phyloP scores from a whole-genome alignment of 495 filamentous ascomycete species.

The Glonium stellatum region DNA sequence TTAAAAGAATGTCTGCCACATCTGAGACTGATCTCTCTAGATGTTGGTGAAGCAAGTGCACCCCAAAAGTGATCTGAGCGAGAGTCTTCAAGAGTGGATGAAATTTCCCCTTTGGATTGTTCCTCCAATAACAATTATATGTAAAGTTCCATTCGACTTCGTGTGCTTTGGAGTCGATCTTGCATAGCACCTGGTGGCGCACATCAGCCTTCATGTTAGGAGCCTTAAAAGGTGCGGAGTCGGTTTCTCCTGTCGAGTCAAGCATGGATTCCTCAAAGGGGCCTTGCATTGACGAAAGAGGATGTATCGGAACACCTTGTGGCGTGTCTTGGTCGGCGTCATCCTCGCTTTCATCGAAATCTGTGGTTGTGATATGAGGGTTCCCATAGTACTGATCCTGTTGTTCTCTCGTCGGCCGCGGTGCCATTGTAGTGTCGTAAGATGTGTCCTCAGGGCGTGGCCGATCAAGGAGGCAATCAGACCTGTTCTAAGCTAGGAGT shows the following conservation, averaged over 20 bases:
- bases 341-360: not conserved
- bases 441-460: not conserved
- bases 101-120: constrained; percentile 57
- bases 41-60: constrained; percentile 77
- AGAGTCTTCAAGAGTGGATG: constrained; percentile 88
- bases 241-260: constrained; percentile 53
- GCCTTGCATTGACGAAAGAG: constrained; percentile 77
- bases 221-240: constrained; percentile 23
- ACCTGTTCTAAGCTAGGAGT: not conserved
- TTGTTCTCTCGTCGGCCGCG: not conserved
- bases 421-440: not conserved
- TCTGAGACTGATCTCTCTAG: constrained; percentile 81
- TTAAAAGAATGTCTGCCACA: constrained; percentile 83
- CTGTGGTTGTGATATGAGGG: not conserved
- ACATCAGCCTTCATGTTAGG: constrained; percentile 31
- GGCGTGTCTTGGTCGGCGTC: not conserved
- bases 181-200: constrained; percentile 64
- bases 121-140: constrained; percentile 65
- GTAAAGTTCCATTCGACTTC: constrained; percentile 50
- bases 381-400: not conserved
- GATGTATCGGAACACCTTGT: constrained; percentile 52
- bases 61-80: constrained; percentile 87
- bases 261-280: constrained; percentile 89
- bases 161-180: constrained; percentile 30
- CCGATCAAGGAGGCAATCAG: not conserved